A percentile compares a stretch with the other conserved stretches of the same genome.
Evolutionary conservation across 768 basidiomycete species (phyloP).

Genomic region (Tulasnella sp.): DNA sequence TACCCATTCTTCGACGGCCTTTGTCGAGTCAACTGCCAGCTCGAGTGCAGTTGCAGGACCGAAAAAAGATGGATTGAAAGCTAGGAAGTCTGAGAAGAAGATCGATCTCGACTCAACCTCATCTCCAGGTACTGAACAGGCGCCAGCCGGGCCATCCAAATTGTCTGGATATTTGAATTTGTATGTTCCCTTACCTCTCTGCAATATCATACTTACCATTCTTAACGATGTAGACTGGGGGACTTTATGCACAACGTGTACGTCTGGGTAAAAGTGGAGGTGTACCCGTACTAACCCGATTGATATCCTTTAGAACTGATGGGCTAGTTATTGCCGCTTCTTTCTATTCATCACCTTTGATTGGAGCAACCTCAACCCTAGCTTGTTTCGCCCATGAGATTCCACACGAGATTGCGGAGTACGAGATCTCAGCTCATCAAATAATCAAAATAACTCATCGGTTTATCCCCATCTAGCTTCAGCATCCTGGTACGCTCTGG

Average conservation of each 20-base stretch:
- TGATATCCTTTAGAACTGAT: slow-evolving; percentile 73
- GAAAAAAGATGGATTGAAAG: background rate
- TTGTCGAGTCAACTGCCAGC: slow-evolving; percentile 18
- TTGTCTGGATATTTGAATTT: slow-evolving; percentile 86
- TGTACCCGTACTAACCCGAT: too few species aligned
- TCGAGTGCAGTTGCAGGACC: background rate
- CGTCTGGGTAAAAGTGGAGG: too few species aligned
- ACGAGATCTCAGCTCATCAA: slow-evolving; percentile 62
- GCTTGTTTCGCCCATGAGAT: slow-evolving; percentile 94
- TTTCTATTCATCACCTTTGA: slow-evolving; percentile 91
- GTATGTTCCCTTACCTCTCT: slow-evolving; percentile 22
- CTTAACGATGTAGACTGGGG: slow-evolving; percentile 40
- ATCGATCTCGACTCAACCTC: slow-evolving; percentile 31
- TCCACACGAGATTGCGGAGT: slow-evolving; percentile 94
- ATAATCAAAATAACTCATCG: background rate
- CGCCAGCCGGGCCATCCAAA: slow-evolving; percentile 39
- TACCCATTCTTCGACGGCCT: slow-evolving; percentile 34
- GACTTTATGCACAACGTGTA: slow-evolving; percentile 93
- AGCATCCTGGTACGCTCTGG: slow-evolving; percentile 43
- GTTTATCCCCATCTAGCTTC: slow-evolving; percentile 4
- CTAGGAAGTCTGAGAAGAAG: slow-evolving; percentile 17
- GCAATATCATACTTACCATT: background rate
- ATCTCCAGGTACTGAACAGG: background rate
- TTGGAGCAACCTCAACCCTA: slow-evolving; percentile 88
- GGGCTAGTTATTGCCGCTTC: slow-evolving; percentile 92